Base-by-base conservation (phyloP, 1,284 basidiomycete species). In the Rhodotorula sp. region DNA sequence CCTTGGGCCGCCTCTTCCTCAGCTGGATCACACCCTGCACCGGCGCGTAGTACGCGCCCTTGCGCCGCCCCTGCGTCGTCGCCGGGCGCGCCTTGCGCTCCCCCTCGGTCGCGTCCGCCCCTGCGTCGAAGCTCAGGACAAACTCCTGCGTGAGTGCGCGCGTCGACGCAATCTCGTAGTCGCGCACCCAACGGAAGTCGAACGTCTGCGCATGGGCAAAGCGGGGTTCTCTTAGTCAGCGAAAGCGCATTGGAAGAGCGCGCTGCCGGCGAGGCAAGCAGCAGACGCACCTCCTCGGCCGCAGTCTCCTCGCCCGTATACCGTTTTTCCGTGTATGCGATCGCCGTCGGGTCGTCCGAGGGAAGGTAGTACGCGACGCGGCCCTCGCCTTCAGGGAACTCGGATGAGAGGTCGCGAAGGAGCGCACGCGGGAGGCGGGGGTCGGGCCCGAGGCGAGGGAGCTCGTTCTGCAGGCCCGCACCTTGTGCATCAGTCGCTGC, bases 341-440 rank as follows among this genome's bases (percentile, higher is more conserved):
- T 69, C 0, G 89, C 89, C 15, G 85, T 83, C 37, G 88, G 88
- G 77, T 94, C 91, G 67, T 92, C 89, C 77, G 87, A 85, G 1
- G 92, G 91, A 22, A 95, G 85, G 78, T 93, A 95, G 81, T 91
- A 95, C n/a, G 91, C 88, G 69, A 96, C 83, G 84, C 93, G 91
- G 64, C 91, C 90, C 2, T 90, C 89, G 48, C 91, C 90, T 64
- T 91, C 90, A 5, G 90, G 89, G 27, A 81, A 73, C 79, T 90
- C 88, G 86, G 92, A 90, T 0, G 94, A 92, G 53, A 72, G 60
- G 60, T 72, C 70, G 50, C 92, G 88, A 64, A 96, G 84, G 71
- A 96, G 88, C 21, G 92, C 92, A 78, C 90, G 91, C 76, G 92
- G 89, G 67, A 94, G 79, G 19, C 92, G 86, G 44, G 90, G 87